A percentile compares a stretch with the other conserved stretches of the same genome.
phyloP scores from a whole-genome alignment of 78 protist species.

The Pelomyxa schiedti region DNA sequence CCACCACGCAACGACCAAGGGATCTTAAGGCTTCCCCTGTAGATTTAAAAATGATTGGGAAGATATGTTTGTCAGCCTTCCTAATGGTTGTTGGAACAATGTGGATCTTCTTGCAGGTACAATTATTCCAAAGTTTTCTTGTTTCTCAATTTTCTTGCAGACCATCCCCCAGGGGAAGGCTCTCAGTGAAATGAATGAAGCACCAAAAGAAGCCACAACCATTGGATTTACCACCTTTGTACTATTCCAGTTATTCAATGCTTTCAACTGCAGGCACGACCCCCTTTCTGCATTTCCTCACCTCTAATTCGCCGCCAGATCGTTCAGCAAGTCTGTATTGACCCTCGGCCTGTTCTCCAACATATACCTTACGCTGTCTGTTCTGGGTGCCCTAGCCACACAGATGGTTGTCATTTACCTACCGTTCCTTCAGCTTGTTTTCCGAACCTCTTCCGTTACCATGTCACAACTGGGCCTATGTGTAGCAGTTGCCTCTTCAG shows the following conservation, averaged over 20 bases:
- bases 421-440: background rate
- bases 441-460: background rate
- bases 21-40: background rate
- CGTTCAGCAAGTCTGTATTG: background rate
- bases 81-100: conserved; percentile 10
- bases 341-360: conserved; percentile 6
- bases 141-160: no score
- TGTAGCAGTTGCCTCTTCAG: background rate
- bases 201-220: background rate
- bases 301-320: no score
- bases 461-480: background rate
- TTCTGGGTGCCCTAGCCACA: background rate
- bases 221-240: conserved; percentile 22
- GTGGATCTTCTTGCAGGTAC: conserved; percentile 5
- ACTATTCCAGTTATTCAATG: conserved; percentile 8
- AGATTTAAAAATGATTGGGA: background rate
- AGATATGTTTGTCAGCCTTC: background rate
- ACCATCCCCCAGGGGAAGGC: background rate
- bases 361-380: background rate
- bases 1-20: conserved; percentile 16
- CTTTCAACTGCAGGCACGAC: conserved; percentile 14
- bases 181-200: background rate
- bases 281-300: conserved; percentile 1
- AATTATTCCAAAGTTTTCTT: no score
- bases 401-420: conserved; percentile 10